Evolutionary conservation across 495 filamentous ascomycete species (phyloP), one percentile per base, ranked within the genome.

Genomic region (Xylaria scruposa): DNA sequence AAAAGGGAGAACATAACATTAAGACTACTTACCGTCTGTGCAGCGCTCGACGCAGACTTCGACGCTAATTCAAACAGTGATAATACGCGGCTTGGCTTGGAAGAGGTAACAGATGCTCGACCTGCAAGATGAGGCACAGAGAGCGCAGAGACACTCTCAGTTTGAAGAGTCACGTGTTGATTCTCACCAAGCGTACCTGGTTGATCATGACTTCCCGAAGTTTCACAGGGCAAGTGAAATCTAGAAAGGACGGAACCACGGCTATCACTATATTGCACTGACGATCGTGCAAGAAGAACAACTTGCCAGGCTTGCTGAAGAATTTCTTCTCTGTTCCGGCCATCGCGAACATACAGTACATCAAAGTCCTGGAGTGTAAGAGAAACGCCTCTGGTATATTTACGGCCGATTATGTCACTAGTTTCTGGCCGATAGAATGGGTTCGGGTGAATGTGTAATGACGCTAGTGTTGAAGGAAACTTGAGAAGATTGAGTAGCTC

Each of bases 401-500:
- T 38, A 13, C 74, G 63, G 17, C 33, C 42, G 59, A n/a, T 29
- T 19, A 70, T 24, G 21, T 51, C 10, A 12, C 54, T 47, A 12
- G 51, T 51, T 58, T 77, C 42, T 9, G 84, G 83, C 38, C 75
- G 73, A 40, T 81, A 75, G 66, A 88, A 87, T 0, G 83, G 81
- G 69, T 90, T 89, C 3, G 86, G 85, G 54, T 83, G 82, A 42
- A 85, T 71, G 17, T 74, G 74, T 19, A 88, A 65, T 0, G 70
- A 78, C 1, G 66, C 67, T 19, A 88, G 78, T 49, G 77, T 81
- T 64, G 74, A 72, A 9, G 75, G 81, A 15, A 58, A 78, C 13
- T 81, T 79, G 49, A 94, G 78, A 3, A 94, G 80, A 64, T 83
- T 81, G 2, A 94, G 82, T 0, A 95, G 78, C 74, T 95, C 93